Base-by-base conservation (phyloP, 257 asterid species). In the Scutellaria galericulata region DNA sequence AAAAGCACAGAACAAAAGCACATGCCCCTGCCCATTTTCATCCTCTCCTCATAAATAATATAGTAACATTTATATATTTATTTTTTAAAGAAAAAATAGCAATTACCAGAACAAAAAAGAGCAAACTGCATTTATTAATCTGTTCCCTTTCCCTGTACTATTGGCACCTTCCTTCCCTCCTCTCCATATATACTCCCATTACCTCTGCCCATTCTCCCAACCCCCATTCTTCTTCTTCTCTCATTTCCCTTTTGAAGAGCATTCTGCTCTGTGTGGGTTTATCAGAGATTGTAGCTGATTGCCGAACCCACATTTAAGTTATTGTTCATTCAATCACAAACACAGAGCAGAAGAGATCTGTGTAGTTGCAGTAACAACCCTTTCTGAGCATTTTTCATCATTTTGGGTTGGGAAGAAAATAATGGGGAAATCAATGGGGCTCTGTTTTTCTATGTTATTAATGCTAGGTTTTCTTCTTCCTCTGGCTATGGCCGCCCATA, bases 1-100 rank as follows among this genome's bases (percentile, higher is more conserved):
- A 64, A 86, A 84, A 80, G 83, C 82, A 78, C 84, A 83, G 79
- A 89, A 87, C 96, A 87, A 82, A 69, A 70, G 97, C 97, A 91
- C 95, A 87, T 91, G 97, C 77, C 78, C 18, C 68, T 79, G 83
- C 88, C 71, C 73, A 72, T 70, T 72, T 61, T 65, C 73, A 51
- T 73, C 78, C 31, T 58, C 83, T 70, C 72, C 73, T 79, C 84
- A 71, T 79, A 42, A 81, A 81, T 42, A 77, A 67, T 71, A 15
- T 39, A 6, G 37, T 14, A 53, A 24, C 54, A 37, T n/a, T 22
- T 42, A 37, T 14, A 7, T 61, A 52, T 22, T 8, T 14, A 24
- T 35, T 45, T 59, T 47, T 7, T 6, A 46, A 7, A 50, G 3
- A 50, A 59, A 52, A 0, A 74, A 74, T 41, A 45, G 31, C 45